Evolutionary conservation across 805 yeast genomes (phyloP), one percentile per base, ranked within the genome.

Genomic region (Cyberlindnera samutprakarnensis): DNA sequence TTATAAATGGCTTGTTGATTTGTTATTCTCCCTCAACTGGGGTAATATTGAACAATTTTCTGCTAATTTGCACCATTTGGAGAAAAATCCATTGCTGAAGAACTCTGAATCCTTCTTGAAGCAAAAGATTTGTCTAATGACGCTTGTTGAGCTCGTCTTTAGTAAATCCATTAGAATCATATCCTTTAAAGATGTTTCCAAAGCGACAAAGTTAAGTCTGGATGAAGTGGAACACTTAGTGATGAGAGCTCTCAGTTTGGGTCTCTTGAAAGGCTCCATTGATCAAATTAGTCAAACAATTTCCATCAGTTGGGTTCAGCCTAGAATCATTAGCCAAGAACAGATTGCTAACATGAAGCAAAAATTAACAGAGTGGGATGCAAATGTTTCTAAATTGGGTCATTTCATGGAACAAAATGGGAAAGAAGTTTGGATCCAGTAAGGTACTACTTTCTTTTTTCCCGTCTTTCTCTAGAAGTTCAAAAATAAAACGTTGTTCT

Each of bases 261-360:
- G 83, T 13, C 68, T 92, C 44, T 70, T 92, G 50, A 75, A 76
- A 56, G 98, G 98, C n/a, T 68, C 73, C 31, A 90, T 92, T 46
- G 94, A 92, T 55, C 94, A 92, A 62, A 84, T 87, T 26, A 72
- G 74, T 30, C 74, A 79, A 55, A 63, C 79, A 11, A 82, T 92
- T 35, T 76, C 80, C 21, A 77, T 92, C 29, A 76, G 82, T 18
- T 92, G 98, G 98, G 79, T 90, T 40, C 97, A 92, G 66, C 97
- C 98, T 37, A 72, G 97, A 50, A 84, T 87, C 34, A 79, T 92
- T 70, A 85, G 85, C 50, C 67, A 66, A 41, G 73, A 72, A 27
- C 98, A 92, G 65, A 81, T 90, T 37, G 71, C 67, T 36, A 68
- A 68, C 27, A 85, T 92, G 82, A 75, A 76, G 43, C 66, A 68